Conservation (phyloP, 768 basidiomycete species). For the Boletus fagicola region DNA sequence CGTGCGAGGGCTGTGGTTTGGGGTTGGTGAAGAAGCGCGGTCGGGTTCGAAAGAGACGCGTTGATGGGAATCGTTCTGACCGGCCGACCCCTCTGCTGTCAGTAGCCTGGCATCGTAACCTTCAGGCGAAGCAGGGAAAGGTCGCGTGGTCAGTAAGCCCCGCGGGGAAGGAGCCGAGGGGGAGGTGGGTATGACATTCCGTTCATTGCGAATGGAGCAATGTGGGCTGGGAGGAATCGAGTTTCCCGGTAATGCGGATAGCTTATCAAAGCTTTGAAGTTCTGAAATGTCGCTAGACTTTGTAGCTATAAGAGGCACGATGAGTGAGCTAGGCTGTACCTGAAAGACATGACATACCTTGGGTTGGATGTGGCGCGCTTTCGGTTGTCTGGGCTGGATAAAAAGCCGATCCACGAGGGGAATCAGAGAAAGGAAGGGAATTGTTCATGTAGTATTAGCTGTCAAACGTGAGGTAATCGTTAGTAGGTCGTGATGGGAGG, state of each 20-base stretch:
- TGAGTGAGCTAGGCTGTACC: not conserved
- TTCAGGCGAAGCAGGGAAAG: conserved; percentile 16
- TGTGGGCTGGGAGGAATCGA: conserved; percentile 35
- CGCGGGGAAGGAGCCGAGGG: conserved; percentile 43
- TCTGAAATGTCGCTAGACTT: conserved; percentile 24
- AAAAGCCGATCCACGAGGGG: conserved; percentile 14
- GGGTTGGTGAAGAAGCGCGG: conserved; percentile 36
- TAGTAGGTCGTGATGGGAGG: conserved; percentile 9
- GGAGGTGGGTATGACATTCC: conserved; percentile 40
- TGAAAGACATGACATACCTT: conserved; percentile 8
- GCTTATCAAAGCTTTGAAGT: conserved; percentile 45
- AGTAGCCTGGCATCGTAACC: conserved; percentile 18
- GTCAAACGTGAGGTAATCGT: conserved; percentile 9
- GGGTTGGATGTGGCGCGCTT: conserved; percentile 1
- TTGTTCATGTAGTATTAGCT: conserved; percentile 23
- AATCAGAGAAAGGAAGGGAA: conserved; percentile 15
- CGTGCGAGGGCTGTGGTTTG: conserved; percentile 25
- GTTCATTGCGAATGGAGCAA: conserved; percentile 32
- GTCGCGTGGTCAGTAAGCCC: conserved; percentile 23
- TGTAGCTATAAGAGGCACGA: conserved; percentile 4
- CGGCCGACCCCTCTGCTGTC: conserved; percentile 38
- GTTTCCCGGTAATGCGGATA: conserved; percentile 39
- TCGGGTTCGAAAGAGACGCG: conserved; percentile 53
- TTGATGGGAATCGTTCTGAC: conserved; percentile 47
- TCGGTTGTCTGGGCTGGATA: conserved; percentile 5